Evolutionary conservation across 1,139 yeast species (phyloP).

Genomic region (Yamadazyma triangularis): DNA sequence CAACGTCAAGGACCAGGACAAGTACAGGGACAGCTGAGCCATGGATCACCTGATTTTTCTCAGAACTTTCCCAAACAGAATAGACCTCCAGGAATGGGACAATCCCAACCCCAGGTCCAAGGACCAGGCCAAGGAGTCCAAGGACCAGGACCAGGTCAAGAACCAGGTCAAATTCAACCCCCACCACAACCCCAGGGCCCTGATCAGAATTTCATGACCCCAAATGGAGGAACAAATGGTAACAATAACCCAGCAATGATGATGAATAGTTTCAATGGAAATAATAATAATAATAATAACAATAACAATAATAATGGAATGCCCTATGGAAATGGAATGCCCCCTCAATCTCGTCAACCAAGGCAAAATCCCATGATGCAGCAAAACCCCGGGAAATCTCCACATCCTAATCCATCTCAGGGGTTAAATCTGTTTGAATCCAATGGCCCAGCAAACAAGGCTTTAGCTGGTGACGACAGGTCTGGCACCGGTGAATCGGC

Average conservation of each 20-base stretch:
- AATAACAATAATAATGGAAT: conserved; percentile 4
- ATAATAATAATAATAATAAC: neutral
- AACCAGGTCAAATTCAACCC: neutral
- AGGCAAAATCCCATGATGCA: neutral
- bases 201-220: neutral
- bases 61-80: neutral
- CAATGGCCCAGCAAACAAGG: neutral
- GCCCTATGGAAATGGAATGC: conserved; percentile 7
- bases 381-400: neutral
- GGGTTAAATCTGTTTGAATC: too few species aligned
- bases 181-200: too few species aligned
- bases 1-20: conserved; percentile 2
- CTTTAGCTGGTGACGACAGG: too few species aligned
- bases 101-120: too few species aligned
- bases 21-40: too few species aligned
- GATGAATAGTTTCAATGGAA: too few species aligned
- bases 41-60: too few species aligned
- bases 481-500: conserved; percentile 29
- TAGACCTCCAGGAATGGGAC: neutral
- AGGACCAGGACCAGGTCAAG: conserved; percentile 1
- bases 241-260: too few species aligned
- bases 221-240: neutral
- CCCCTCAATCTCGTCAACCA: conserved; percentile 5
- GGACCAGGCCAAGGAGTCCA: too few species aligned
- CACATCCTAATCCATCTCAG: neutral